Conservation (phyloP, 176 grass and related monocot species). For the Calamus simplicifolius region DNA sequence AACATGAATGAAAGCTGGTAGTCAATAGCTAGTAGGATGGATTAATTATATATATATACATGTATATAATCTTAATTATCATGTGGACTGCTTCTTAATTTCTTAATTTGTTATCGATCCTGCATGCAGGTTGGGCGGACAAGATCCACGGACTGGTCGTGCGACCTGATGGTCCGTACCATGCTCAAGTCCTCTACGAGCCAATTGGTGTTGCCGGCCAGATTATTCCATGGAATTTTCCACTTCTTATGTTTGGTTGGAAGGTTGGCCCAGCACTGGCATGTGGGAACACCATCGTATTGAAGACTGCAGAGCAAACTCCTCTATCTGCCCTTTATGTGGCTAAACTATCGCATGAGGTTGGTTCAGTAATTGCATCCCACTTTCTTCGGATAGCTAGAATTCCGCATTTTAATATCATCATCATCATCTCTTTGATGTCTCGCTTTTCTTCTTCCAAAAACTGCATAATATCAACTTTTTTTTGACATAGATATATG, state of each 20-base stretch:
- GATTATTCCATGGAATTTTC: constrained; percentile 93
- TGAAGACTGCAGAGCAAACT: constrained; percentile 90
- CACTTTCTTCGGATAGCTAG: no score
- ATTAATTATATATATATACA: no score
- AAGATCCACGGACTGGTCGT: constrained; percentile 87
- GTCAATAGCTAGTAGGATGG: no score
- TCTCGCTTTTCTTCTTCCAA: not conserved
- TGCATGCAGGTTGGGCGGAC: constrained; percentile 65
- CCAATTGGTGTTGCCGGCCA: constrained; percentile 76
- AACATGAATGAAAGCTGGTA: no score
- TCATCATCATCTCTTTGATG: not conserved
- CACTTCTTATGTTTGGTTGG: constrained; percentile 87
- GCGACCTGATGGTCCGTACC: constrained; percentile 59
- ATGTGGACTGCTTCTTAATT: no score
- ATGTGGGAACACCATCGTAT: constrained; percentile 79
- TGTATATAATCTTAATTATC: no score
- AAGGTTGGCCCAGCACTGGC: constrained; percentile 85
- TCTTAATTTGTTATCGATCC: no score
- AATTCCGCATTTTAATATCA: not conserved
- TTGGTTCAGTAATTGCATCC: constrained; percentile 5
- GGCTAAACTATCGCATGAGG: constrained; percentile 65
- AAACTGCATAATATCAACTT: no score
- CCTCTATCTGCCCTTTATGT: constrained; percentile 77
- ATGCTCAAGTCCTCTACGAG: constrained; percentile 77
- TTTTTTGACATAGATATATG: no score